Percentiles rank a stretch among this genome's conserved stretches.
These are phyloP conservation scores for Caloboletus inedulis DNA, from an alignment of 1,284 basidiomycete genomes.

Conservation along the genomic window DNA sequence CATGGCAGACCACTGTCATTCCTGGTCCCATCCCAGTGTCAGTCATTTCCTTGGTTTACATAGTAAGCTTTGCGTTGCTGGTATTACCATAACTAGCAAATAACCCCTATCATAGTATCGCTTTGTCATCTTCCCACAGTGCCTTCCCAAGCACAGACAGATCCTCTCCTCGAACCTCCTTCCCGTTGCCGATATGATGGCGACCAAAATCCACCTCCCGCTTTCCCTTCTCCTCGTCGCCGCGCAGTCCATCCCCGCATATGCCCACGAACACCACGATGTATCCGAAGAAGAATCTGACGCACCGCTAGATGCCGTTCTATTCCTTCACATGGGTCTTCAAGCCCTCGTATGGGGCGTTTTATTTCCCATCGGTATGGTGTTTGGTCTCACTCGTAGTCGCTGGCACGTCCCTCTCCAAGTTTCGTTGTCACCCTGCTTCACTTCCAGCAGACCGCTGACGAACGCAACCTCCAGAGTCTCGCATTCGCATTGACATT, in stretches of 20 bases:
- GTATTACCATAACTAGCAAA: too few relatives aligned
- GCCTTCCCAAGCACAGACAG: too few relatives aligned
- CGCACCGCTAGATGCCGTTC: conserved; percentile 71
- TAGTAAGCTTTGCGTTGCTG: too few relatives aligned
- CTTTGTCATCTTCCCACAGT: background rate
- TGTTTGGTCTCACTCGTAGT: conserved; percentile 75
- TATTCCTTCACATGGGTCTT: conserved; percentile 78
- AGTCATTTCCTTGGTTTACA: too few relatives aligned
- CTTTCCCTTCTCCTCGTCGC: conserved; percentile 12
- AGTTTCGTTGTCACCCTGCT: conserved; percentile 37
- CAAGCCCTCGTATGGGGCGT: conserved; percentile 79
- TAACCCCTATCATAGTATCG: background rate
- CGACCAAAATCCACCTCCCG: background rate
- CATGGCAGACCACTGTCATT: background rate
- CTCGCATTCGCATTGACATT: conserved; percentile 67
- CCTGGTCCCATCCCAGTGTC: too few relatives aligned
- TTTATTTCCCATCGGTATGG: conserved; percentile 85
- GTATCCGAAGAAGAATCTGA: conserved; percentile 60
- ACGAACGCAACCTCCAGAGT: conserved; percentile 39
- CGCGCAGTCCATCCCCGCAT: conserved; percentile 4
- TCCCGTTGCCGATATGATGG: background rate
- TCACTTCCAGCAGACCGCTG: background rate
- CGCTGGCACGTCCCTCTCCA: conserved; percentile 87
- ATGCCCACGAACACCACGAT: conserved; percentile 61
- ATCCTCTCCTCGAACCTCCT: too few relatives aligned